Base-by-base conservation (phyloP, 306 rosid genomes). In the Canavalia gladiata region DNA sequence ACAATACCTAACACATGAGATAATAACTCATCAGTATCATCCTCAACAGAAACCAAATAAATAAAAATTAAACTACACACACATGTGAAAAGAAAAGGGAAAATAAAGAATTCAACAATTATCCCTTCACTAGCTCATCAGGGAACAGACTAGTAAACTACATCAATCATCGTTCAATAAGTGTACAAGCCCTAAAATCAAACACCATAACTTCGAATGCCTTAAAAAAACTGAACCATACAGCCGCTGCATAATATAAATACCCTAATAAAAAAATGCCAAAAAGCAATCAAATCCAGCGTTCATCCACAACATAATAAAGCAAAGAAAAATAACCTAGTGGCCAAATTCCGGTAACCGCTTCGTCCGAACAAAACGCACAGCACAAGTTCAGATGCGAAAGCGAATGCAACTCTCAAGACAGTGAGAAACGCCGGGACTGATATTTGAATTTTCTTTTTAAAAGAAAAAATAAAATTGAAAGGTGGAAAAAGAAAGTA, bases 1-100 rank as follows among this genome's bases (percentile, higher is more conserved):
- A 60, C 3, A 9, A 74, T 81, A 78, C 58, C 60, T 6, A 60
- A 47, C 46, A 52, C n/a, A 42, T 6, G 6, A 81, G 78, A 55
- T 52, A 65, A 75, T 46, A 84, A 49, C 46, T 77, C 41, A 35
- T 82, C 55, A 81, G 34, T 45, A 54, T 41, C 55, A 68, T 58
- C 43, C 50, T 73, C 81, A 65, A 58, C 60, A 58, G 39, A 29
- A 66, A 11, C 47, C 69, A 35, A 47, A 65, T 35, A 56, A 5
- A 13, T 1, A 6, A 46, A 60, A 49, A 52, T 1, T 4, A 8
- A 52, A 63, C 30, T 6, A 78, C 7, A n/a, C 33, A 51, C 54
- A 10, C 25, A n/a, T 18, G 25, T 18, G 41, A 2, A 55, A 2
- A 10, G 10, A 8, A 33, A 60, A 5, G n/a, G 8, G 8, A 5